These are phyloP conservation scores for Chlamydomonas eustigma DNA, from an alignment of 139 green algal genomes.

Conservation along the genomic window DNA sequence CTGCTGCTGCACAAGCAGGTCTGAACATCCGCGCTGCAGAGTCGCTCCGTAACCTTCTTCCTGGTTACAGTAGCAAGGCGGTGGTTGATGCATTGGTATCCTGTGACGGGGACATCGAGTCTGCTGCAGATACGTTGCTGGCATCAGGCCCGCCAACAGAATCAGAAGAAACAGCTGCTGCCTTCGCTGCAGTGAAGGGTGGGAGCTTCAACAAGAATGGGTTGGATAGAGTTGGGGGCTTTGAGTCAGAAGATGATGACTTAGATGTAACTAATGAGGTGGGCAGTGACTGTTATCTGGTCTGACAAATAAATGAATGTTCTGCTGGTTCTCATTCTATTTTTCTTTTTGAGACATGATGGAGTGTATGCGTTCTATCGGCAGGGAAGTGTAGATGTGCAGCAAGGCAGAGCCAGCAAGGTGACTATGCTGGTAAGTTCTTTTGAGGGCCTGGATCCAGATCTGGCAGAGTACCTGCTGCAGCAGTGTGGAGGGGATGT, in stretches of 20 bases:
- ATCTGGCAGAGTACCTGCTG: constrained; percentile 9
- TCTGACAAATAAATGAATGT: no score
- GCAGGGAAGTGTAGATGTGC: no score
- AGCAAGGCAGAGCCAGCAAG: neutral
- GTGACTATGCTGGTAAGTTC: neutral
- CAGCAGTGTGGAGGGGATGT: constrained; percentile 11
- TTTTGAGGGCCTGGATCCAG: constrained; percentile 7
- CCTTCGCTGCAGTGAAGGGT: neutral
- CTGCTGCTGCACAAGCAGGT: neutral
- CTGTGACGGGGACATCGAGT: neutral
- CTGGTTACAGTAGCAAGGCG: constrained; percentile 9
- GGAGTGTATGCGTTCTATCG: no score
- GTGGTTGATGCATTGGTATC: neutral
- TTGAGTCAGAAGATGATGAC: no score
- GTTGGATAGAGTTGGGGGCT: no score
- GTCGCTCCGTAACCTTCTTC: neutral
- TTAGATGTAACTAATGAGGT: no score
- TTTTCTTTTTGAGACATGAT: no score
- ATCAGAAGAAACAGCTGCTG: neutral
- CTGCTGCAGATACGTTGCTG: constrained; percentile 5
- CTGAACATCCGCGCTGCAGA: constrained; percentile 3
- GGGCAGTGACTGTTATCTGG: no score
- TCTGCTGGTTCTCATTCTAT: no score
- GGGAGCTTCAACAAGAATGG: no score
- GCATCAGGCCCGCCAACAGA: constrained; percentile 9